These are phyloP conservation scores for Aspergillus olivimuriae DNA, from an alignment of 495 filamentous ascomycete species.

Conservation along the genomic window DNA sequence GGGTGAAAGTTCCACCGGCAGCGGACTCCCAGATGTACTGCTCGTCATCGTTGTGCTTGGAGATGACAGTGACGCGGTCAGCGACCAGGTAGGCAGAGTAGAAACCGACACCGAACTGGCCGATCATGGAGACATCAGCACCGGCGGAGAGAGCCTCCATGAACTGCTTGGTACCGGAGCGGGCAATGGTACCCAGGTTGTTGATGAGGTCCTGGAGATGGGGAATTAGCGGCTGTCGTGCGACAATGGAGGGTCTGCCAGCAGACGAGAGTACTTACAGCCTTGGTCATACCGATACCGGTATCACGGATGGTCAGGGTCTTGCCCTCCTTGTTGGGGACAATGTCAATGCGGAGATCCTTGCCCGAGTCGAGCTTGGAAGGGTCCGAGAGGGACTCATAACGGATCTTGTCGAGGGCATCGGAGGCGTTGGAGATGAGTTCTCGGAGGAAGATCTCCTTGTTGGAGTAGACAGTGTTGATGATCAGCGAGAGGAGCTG, in stretches of 20 bases:
- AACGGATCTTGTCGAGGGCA: slow-evolving; percentile 99
- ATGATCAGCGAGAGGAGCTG: slow-evolving; percentile 99
- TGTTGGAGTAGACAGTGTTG: slow-evolving; percentile 99
- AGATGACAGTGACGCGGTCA: slow-evolving; percentile 89
- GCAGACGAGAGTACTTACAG: slow-evolving; percentile 56
- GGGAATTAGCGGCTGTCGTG: slow-evolving; percentile 4
- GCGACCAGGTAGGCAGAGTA: slow-evolving; percentile 99
- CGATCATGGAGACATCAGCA: slow-evolving; percentile 99
- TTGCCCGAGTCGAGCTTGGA: slow-evolving; percentile 94
- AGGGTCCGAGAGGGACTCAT: slow-evolving; percentile 93
- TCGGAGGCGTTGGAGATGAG: slow-evolving; percentile 96
- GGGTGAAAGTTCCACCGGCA: slow-evolving; percentile 95
- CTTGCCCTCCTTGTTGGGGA: slow-evolving; percentile 93
- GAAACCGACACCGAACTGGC: slow-evolving; percentile 99
- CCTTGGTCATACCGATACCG: slow-evolving; percentile 99
- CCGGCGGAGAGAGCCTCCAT: slow-evolving; percentile 98
- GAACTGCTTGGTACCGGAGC: slow-evolving; percentile 99
- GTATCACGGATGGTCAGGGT: slow-evolving; percentile 94
- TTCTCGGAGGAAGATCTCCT: slow-evolving; percentile 99
- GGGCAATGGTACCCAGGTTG: slow-evolving; percentile 98
- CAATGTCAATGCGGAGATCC: slow-evolving; percentile 97
- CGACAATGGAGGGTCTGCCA: neutral
- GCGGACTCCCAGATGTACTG: slow-evolving; percentile 99
- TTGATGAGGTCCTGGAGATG: slow-evolving; percentile 83
- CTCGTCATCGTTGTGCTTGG: slow-evolving; percentile 99